These are phyloP conservation scores for Akebia trifoliata DNA, from an alignment of 164 flowering plant genomes.

Conservation along the genomic window DNA sequence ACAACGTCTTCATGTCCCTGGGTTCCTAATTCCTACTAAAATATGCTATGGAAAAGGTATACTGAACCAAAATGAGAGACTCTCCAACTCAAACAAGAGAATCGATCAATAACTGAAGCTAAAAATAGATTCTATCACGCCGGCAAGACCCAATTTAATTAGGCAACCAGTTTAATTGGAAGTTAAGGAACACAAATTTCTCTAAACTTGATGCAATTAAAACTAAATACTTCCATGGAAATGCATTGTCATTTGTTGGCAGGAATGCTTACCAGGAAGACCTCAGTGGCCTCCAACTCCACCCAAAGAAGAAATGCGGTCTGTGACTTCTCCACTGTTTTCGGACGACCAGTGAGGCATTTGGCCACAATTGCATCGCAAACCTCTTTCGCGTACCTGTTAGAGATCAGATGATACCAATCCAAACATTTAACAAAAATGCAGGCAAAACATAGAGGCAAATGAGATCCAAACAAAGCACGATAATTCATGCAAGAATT, in stretches of 20 bases:
- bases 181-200: no score
- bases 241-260: neutral
- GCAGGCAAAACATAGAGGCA: neutral
- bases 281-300: conserved; percentile 89
- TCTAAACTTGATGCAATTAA: no score
- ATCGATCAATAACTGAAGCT: no score
- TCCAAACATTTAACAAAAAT: neutral
- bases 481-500: neutral
- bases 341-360: conserved; percentile 90
- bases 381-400: conserved; percentile 78
- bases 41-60: neutral
- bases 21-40: neutral
- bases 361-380: conserved; percentile 90
- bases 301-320: conserved; percentile 84
- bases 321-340: conserved; percentile 97
- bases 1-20: neutral
- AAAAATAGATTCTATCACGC: no score
- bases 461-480: neutral
- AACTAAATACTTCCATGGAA: neutral
- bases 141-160: no score
- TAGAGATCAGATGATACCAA: neutral
- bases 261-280: conserved; percentile 57
- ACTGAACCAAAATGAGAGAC: neutral
- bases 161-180: no score
- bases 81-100: no score